Evolutionary conservation across 2,329 filamentous ascomycete genomes (phyloP).

Genomic region (Magnaporthiopsis incrustans): DNA sequence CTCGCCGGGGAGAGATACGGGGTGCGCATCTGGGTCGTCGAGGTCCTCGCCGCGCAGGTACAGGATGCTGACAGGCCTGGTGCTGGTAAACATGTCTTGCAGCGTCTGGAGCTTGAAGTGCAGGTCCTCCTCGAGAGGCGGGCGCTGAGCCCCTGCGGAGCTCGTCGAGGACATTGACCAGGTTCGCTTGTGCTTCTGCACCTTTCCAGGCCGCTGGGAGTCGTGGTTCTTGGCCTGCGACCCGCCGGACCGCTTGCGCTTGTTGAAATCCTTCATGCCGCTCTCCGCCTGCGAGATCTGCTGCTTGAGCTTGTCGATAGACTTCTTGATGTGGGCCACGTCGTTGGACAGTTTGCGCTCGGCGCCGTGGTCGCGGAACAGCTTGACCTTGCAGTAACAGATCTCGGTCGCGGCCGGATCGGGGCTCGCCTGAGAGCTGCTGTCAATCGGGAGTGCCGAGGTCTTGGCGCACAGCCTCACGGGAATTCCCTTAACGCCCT

Average conservation of each 20-base stretch:
- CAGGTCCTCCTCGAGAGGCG: constrained; percentile 64
- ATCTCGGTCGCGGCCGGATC: constrained; percentile 56
- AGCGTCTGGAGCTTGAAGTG: constrained; percentile 70
- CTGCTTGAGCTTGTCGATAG: constrained; percentile 91
- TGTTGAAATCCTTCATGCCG: constrained; percentile 58
- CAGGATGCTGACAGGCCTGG: constrained; percentile 67
- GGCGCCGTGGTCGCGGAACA: constrained; percentile 92
- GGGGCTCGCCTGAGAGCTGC: constrained; percentile 32
- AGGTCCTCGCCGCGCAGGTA: constrained; percentile 69
- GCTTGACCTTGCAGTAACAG: constrained; percentile 92
- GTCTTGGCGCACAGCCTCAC: constrained; percentile 92
- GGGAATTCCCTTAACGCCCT: constrained; percentile 95
- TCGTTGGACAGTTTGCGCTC: constrained; percentile 94
- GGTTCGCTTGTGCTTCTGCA: constrained; percentile 82
- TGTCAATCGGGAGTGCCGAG: constrained; percentile 44
- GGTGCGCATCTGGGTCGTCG: constrained; percentile 73
- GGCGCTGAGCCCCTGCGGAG: constrained; percentile 42
- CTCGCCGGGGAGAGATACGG: constrained; percentile 65
- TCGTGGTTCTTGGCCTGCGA: constrained; percentile 32
- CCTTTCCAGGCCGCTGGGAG: constrained; percentile 64
- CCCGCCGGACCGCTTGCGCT: constrained; percentile 49
- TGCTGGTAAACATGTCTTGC: constrained; percentile 85
- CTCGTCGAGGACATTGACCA: constrained; percentile 88
- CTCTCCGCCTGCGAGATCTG: constrained; percentile 75
- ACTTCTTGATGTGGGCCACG: constrained; percentile 89